Evolutionary conservation across 2,329 filamentous ascomycete genomes (phyloP), one percentile per base, ranked within the genome.

Genomic region (Tolypocladium ovalisporum): DNA sequence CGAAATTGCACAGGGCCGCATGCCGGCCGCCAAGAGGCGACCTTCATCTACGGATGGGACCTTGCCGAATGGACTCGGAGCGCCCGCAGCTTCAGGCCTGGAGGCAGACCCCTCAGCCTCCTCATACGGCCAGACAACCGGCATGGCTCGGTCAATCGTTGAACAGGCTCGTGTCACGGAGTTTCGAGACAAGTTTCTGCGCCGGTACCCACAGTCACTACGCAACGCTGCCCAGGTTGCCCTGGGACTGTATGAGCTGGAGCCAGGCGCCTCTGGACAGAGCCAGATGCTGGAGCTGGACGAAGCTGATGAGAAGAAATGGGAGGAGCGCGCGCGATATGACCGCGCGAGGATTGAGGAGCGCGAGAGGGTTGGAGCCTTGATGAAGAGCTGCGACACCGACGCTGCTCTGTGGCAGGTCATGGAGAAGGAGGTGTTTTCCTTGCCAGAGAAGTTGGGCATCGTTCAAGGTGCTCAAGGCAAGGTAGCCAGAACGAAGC

Each of bases 381-480:
- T 81, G 42, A 80, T 92, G 73, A 70, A 73, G 13, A 67, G 64
- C 2, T 84, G 84, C 22, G 63, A 73, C 58, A 82, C 82, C 0
- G 88, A 92, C 63, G 71, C 78, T 24, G 81, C 83, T 54, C 74
- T 90, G 12, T 91, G 88, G 87, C 68, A 81, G 8, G 70, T 87
- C 3, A 75, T 92, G 67, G 82, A 89, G 60, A 68, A 73, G 5
- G 80, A 90, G 54, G 84, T 91, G 15, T 88, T 91, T 63, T 75
- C 78, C 1, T 70, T 85, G 60, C 79, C 86, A 0, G 66, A 71
- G 4, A 78, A 74, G 58, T 71, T 90, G 24, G 80, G 83, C 13
- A 74, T 88, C 19, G 27, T 24, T 12, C 59, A 57, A 37, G 3
- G 13, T 51, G 8, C 44, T 6, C 37, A 49, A 37, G 40, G 9